Base-by-base conservation (phyloP, 805 yeast species). In the Maudiozyma saulgeensis region DNA sequence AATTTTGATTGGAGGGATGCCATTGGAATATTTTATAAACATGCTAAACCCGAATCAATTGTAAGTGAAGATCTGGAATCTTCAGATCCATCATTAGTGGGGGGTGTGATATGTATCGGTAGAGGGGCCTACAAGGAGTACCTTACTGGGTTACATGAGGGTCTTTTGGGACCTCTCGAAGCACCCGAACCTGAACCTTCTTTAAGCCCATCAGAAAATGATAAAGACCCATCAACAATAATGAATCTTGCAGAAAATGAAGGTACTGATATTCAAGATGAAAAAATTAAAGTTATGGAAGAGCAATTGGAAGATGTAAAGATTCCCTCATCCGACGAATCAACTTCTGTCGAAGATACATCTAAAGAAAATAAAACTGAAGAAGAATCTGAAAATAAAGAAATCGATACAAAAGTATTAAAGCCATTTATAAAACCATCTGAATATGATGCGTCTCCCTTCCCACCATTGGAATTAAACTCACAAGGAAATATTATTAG, bases 81-180 rank as follows among this genome's bases (percentile, higher is more conserved):
- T 4, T 45, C 55, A 2, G 72, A 73, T 32, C 75, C 79, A 2
- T 62, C 63, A 13, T 48, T 73, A 28, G 77, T 82, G 8, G 97
- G 97, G 25, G 99, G 98, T 42, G 83, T 89, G 12, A 76, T 93
- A 19, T 87, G 96, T 63, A 70, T 93, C 25, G 99, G 99, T 4
- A 77, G 99, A 64, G 99, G 99, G 50, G 91, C 97, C 0, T 93
- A 79, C 65, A 91, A 91, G 65, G 99, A 93, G 72, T 93, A 88
- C 63, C 64, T 93, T 47, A 75, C 77, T 42, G 99, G 99, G 9
- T 64, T 93, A 11, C 96, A 93, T 58, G 99, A 93, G 70, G 99
- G 99, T 6, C 74, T 93, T 62, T 68, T 93, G 43, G 99, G 99
- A 0, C 98, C 98, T 1, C 70, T 91, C 51, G 88, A 78, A 15